Evolutionary conservation across 2,329 filamentous ascomycete genomes (phyloP).

Genomic region (Hymenoscyphus fraxineus): DNA sequence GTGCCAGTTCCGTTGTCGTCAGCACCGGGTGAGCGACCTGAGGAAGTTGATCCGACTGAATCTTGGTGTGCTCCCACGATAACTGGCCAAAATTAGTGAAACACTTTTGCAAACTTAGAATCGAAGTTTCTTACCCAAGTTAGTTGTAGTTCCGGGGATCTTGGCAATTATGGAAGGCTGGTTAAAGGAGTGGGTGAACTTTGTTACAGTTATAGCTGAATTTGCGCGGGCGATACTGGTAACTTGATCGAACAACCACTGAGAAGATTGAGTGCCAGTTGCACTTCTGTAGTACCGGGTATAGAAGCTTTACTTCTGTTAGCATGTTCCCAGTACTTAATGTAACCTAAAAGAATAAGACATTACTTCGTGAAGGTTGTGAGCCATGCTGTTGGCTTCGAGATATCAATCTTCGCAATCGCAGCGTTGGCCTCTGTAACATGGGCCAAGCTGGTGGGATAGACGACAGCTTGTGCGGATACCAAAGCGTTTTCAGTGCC

Average conservation of each 20-base stretch:
- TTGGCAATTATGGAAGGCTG: conserved; percentile 17
- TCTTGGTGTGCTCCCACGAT: conserved; percentile 89
- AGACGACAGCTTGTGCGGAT: conserved; percentile 10
- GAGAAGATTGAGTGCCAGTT: conserved; percentile 10
- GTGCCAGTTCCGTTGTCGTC: conserved; percentile 90
- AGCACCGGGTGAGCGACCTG: conserved; percentile 67
- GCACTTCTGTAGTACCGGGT: conserved; percentile 15
- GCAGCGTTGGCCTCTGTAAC: conserved; percentile 11
- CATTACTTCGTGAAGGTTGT: conserved; percentile 13
- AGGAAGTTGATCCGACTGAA: conserved; percentile 49
- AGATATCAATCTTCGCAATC: conserved; percentile 13
- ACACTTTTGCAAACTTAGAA: not conserved
- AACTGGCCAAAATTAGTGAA: conserved; percentile 38
- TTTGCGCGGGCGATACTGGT: conserved; percentile 10
- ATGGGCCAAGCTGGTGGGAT: conserved; percentile 14
- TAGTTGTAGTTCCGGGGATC: conserved; percentile 13
- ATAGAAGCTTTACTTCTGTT: conserved; percentile 7
- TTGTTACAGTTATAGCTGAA: conserved; percentile 8
- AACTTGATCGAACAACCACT: conserved; percentile 11
- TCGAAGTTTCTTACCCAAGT: conserved; percentile 7
- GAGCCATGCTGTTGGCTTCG: conserved; percentile 8
- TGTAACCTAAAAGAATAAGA: not conserved
- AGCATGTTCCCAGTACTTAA: not conserved
- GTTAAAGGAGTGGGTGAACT: conserved; percentile 15
- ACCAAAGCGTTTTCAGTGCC: not conserved